Percentiles rank a stretch among this genome's conserved stretches.
These are phyloP conservation scores for Croton laevigatus DNA, from an alignment of 441 rosid genomes.

Conservation along the genomic window DNA sequence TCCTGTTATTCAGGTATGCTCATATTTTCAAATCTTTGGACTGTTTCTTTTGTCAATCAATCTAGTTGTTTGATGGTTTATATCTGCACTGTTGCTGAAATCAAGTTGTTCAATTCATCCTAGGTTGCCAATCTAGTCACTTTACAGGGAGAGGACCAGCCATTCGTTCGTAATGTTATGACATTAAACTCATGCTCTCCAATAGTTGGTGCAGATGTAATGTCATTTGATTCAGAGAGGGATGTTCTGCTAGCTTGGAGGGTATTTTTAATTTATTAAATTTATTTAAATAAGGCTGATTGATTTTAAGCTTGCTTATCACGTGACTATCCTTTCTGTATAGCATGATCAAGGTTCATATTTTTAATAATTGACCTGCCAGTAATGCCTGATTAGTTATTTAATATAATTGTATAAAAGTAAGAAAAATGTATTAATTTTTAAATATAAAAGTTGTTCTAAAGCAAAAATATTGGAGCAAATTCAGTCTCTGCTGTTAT, in stretches of 20 bases:
- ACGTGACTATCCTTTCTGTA: not conserved
- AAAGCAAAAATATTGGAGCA: not conserved
- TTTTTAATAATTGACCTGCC: not conserved
- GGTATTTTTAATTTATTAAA: slow-evolving; percentile 42
- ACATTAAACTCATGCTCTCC: slow-evolving; percentile 91
- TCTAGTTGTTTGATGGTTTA: slow-evolving; percentile 12
- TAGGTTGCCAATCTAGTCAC: slow-evolving; percentile 97
- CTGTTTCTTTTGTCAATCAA: slow-evolving; percentile 9
- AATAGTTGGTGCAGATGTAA: slow-evolving; percentile 90
- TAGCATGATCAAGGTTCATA: not conserved
- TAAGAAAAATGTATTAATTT: not conserved
- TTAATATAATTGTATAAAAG: not conserved
- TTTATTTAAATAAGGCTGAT: not conserved
- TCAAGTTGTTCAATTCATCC: slow-evolving; percentile 26
- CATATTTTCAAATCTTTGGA: slow-evolving; percentile 1
- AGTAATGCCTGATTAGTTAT: not conserved
- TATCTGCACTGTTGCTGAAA: slow-evolving; percentile 17
- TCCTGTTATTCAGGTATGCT: slow-evolving; percentile 92
- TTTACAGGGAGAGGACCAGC: slow-evolving; percentile 88
- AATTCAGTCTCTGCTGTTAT: not conserved
- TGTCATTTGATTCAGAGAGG: slow-evolving; percentile 87
- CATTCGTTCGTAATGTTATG: slow-evolving; percentile 90
- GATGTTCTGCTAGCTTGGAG: slow-evolving; percentile 95
- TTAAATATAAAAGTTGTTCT: not conserved
- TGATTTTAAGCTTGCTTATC: not conserved